Conservation (phyloP, 1,139 yeast genomes). For the Tardiomyces blankii region DNA sequence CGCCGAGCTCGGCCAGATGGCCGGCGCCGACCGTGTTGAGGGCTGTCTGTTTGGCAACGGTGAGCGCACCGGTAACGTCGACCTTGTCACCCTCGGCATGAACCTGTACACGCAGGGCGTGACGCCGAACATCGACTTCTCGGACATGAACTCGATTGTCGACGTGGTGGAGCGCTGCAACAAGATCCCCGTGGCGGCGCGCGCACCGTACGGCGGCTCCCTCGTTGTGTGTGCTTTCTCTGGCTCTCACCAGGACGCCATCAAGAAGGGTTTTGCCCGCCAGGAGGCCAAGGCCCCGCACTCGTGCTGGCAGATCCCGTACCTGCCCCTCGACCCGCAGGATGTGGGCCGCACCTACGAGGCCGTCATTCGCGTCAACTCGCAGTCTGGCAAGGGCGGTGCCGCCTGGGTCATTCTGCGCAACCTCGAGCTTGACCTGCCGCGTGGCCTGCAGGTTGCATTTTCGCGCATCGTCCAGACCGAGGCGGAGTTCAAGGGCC, state of each 20-base stretch:
- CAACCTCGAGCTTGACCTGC: slow-evolving; percentile 80
- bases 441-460: slow-evolving; percentile 83
- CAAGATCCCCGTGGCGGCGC: slow-evolving; percentile 83
- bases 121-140: slow-evolving; percentile 74
- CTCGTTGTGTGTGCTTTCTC: slow-evolving; percentile 93
- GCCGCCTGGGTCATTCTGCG: slow-evolving; percentile 95
- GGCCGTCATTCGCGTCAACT: slow-evolving; percentile 95
- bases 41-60: slow-evolving; percentile 98
- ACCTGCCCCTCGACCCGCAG: slow-evolving; percentile 90
- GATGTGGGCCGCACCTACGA: slow-evolving; percentile 96
- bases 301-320: slow-evolving; percentile 72
- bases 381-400: slow-evolving; percentile 98
- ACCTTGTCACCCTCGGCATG: slow-evolving; percentile 82
- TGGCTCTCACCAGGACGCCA: slow-evolving; percentile 97
- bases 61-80: slow-evolving; percentile 97
- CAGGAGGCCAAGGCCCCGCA: slow-evolving; percentile 31
- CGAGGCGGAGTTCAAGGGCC: slow-evolving; percentile 72
- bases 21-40: slow-evolving; percentile 97
- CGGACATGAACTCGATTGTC: slow-evolving; percentile 70
- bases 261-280: slow-evolving; percentile 80
- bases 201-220: slow-evolving; percentile 97
- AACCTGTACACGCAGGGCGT: slow-evolving; percentile 94
- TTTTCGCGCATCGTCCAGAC: slow-evolving; percentile 77
- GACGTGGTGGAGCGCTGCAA: slow-evolving; percentile 88
- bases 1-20: slow-evolving; percentile 84